Percentiles rank a stretch among this genome's conserved stretches.
These are phyloP conservation scores for Ilex aquifolium DNA, from an alignment of 257 asterid genomes.

Conservation along the genomic window DNA sequence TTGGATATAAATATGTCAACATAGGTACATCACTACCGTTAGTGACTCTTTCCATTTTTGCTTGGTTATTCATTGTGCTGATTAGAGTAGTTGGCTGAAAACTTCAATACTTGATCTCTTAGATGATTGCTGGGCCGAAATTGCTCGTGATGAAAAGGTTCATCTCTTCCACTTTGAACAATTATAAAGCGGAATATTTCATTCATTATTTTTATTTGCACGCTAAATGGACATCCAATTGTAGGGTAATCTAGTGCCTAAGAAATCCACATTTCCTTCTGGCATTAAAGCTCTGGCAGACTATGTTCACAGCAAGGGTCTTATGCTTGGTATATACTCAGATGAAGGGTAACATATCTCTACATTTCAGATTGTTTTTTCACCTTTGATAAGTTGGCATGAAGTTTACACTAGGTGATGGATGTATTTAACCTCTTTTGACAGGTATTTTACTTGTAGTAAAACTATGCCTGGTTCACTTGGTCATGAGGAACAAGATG, in stretches of 20 bases:
- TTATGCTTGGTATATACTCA: constrained; percentile 84
- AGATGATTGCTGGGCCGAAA: constrained; percentile 99
- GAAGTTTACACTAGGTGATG: not conserved
- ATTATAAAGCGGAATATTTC: constrained; percentile 1
- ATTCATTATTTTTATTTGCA: too few relatives aligned
- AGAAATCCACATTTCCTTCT: constrained; percentile 69
- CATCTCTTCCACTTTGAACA: not conserved
- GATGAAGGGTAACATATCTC: constrained; percentile 58
- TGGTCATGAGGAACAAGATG: constrained; percentile 82
- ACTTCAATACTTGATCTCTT: constrained; percentile 8
- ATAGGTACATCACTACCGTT: constrained; percentile 43
- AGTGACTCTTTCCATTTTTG: not conserved
- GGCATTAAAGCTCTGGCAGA: constrained; percentile 89
- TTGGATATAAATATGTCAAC: constrained; percentile 75
- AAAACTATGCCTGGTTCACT: constrained; percentile 76
- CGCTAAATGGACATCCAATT: not conserved
- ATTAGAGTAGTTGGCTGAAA: not conserved
- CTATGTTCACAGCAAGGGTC: constrained; percentile 78
- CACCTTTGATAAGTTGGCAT: not conserved
- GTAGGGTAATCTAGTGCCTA: constrained; percentile 70
- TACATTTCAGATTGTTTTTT: not conserved
- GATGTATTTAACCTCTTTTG: not conserved
- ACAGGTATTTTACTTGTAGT: constrained; percentile 69
- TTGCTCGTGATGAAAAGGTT: not conserved
- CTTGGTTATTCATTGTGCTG: not conserved